phyloP scores from a whole-genome alignment of 495 filamentous ascomycete species.

The Platismatia glauca region DNA sequence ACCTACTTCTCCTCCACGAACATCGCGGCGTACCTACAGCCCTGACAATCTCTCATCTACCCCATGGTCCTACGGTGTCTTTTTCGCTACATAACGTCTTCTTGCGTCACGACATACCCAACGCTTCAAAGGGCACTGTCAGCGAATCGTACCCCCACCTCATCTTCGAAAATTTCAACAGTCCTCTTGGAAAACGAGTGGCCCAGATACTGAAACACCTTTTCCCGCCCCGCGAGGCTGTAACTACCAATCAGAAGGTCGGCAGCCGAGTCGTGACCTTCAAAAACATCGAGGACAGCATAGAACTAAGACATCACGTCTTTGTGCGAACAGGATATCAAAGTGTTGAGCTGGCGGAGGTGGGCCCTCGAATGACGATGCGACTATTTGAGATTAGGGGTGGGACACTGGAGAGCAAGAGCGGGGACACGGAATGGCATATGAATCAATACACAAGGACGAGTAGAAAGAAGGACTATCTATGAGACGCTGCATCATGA shows the following conservation, averaged over 20 bases:
- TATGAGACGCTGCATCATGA: constrained; percentile 39
- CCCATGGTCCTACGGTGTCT: constrained; percentile 84
- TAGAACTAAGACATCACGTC: constrained; percentile 77
- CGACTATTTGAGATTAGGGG: constrained; percentile 85
- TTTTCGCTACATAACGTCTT: constrained; percentile 94
- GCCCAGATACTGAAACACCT: constrained; percentile 91
- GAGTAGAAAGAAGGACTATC: constrained; percentile 83
- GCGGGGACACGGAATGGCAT: constrained; percentile 94
- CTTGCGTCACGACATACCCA: constrained; percentile 86
- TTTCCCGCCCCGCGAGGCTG: constrained; percentile 79
- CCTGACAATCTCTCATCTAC: constrained; percentile 81
- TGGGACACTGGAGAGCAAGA: constrained; percentile 90
- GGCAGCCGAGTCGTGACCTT: constrained; percentile 90
- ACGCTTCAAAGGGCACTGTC: constrained; percentile 78
- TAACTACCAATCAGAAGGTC: constrained; percentile 53
- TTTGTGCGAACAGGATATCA: constrained; percentile 79
- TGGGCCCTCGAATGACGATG: constrained; percentile 96
- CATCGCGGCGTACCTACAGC: constrained; percentile 90
- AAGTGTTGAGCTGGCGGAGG: constrained; percentile 86
- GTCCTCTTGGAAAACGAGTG: constrained; percentile 70
- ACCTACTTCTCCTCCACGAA: constrained; percentile 85
- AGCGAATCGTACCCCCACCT: constrained; percentile 90
- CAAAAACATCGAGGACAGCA: constrained; percentile 87
- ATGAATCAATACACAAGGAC: constrained; percentile 92
- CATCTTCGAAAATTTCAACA: constrained; percentile 89